Conservation (phyloP, 2,329 filamentous ascomycete genomes). For the Teratosphaeriaceae sp. region DNA sequence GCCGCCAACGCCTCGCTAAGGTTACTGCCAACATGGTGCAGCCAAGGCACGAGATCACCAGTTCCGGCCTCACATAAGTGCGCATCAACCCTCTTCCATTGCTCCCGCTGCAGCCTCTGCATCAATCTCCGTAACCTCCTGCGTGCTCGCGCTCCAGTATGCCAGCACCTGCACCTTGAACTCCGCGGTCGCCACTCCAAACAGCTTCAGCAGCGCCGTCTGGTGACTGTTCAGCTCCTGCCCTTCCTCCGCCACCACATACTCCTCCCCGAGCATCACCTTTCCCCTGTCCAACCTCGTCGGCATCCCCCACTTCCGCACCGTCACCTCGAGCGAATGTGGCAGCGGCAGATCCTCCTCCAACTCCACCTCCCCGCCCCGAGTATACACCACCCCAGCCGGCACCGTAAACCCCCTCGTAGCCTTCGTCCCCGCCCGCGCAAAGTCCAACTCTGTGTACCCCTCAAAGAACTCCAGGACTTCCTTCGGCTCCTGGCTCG, state of each 20-base stretch:
- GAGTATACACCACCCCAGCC: constrained; percentile 70
- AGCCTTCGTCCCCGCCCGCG: constrained; percentile 74
- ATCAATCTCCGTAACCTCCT: constrained; percentile 29
- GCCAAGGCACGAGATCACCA: background rate
- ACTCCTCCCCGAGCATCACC: constrained; percentile 67
- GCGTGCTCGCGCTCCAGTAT: constrained; percentile 30
- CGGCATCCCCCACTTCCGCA: constrained; percentile 83
- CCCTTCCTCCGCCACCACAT: constrained; percentile 77
- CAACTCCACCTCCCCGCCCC: constrained; percentile 67
- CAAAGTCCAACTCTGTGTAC: constrained; percentile 77
- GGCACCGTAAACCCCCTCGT: constrained; percentile 74
- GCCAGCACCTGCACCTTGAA: constrained; percentile 78
- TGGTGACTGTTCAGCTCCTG: constrained; percentile 83
- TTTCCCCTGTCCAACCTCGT: constrained; percentile 83
- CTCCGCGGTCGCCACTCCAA: constrained; percentile 83
- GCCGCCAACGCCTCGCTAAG: constrained; percentile 11
- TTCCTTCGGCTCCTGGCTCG: constrained; percentile 62
- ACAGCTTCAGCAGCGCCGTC: constrained; percentile 88
- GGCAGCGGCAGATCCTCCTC: constrained; percentile 82
- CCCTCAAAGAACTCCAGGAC: constrained; percentile 66
- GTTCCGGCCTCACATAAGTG: background rate
- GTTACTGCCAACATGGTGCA: background rate
- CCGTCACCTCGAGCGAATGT: constrained; percentile 82
- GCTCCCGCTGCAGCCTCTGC: constrained; percentile 11
- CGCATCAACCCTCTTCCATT: constrained; percentile 25